A percentile compares a stretch with the other conserved stretches of the same genome.
These are phyloP conservation scores for Solioccasus polychromus DNA, from an alignment of 768 basidiomycete genomes.

Conservation along the genomic window DNA sequence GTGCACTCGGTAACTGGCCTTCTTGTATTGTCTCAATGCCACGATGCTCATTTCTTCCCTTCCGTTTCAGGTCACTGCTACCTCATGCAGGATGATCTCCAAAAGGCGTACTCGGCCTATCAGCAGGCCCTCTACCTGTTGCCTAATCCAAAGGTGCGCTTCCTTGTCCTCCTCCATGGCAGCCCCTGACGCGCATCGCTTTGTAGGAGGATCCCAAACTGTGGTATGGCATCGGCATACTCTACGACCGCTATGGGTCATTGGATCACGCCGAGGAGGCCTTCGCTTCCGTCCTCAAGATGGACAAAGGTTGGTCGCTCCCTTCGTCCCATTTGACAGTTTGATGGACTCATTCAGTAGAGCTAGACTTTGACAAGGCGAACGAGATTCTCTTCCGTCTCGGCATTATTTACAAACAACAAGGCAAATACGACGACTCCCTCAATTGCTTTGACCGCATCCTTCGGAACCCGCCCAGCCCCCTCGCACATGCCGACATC, in stretches of 20 bases:
- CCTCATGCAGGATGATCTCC: slow-evolving; percentile 98
- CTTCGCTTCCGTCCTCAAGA: slow-evolving; percentile 90
- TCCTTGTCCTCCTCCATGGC: not conserved
- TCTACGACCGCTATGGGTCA: slow-evolving; percentile 97
- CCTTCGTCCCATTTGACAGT: not conserved
- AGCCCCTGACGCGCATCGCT: slow-evolving; percentile 6
- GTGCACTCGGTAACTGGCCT: slow-evolving; percentile 72
- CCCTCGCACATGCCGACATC: slow-evolving; percentile 95
- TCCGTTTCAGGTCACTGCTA: slow-evolving; percentile 87
- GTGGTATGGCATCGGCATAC: slow-evolving; percentile 99
- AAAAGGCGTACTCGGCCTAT: slow-evolving; percentile 97
- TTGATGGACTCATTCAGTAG: slow-evolving; percentile 31
- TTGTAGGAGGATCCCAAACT: slow-evolving; percentile 89
- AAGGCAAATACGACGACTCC: slow-evolving; percentile 87
- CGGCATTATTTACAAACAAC: slow-evolving; percentile 99
- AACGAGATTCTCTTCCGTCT: slow-evolving; percentile 98
- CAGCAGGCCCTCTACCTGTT: slow-evolving; percentile 96
- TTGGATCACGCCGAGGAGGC: slow-evolving; percentile 99
- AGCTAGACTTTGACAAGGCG: slow-evolving; percentile 90
- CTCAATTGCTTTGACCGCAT: slow-evolving; percentile 95
- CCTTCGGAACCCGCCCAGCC: slow-evolving; percentile 90
- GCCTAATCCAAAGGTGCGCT: slow-evolving; percentile 84
- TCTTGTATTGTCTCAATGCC: slow-evolving; percentile 17
- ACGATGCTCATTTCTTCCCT: slow-evolving; percentile 13
- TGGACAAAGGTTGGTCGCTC: slow-evolving; percentile 82